phyloP scores from a whole-genome alignment of 2,329 filamentous ascomycete genomes.

The Alternaria triticina region DNA sequence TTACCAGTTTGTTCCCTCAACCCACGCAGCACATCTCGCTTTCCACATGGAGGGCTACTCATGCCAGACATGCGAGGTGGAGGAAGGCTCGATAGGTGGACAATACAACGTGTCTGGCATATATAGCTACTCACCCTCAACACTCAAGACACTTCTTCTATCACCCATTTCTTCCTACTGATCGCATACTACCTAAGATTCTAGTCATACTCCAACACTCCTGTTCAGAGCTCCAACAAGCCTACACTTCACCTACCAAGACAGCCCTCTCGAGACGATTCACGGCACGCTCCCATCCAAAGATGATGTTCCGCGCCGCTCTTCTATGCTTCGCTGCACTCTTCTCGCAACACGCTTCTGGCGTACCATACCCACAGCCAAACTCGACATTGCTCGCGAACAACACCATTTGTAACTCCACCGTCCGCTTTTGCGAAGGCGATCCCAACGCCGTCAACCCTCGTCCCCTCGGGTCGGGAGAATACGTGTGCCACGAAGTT shows the following conservation, averaged over 20 bases:
- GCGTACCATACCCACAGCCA: conserved; percentile 17
- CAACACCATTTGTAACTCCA: conserved; percentile 7
- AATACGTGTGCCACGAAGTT: conserved; percentile 24
- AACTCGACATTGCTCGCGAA: conserved; percentile 14
- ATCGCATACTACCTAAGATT: neutral
- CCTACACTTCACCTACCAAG: neutral
- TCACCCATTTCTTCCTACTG: neutral
- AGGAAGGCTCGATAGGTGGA: neutral
- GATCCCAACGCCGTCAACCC: neutral
- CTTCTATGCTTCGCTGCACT: conserved; percentile 5
- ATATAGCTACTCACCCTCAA: neutral
- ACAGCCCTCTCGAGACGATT: neutral
- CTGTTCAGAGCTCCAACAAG: neutral
- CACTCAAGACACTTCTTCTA: neutral
- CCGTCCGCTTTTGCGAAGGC: neutral
- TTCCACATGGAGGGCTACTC: neutral
- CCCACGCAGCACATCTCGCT: neutral
- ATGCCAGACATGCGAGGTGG: neutral
- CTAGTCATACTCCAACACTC: neutral
- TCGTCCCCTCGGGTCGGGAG: neutral
- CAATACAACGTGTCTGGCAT: neutral
- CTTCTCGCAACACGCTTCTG: conserved; percentile 6
- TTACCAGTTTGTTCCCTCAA: neutral
- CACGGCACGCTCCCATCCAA: neutral
- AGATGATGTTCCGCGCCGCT: neutral